Evolutionary conservation across 2,329 filamentous ascomycete genomes (phyloP).

Genomic region (Xylaria sp.): DNA sequence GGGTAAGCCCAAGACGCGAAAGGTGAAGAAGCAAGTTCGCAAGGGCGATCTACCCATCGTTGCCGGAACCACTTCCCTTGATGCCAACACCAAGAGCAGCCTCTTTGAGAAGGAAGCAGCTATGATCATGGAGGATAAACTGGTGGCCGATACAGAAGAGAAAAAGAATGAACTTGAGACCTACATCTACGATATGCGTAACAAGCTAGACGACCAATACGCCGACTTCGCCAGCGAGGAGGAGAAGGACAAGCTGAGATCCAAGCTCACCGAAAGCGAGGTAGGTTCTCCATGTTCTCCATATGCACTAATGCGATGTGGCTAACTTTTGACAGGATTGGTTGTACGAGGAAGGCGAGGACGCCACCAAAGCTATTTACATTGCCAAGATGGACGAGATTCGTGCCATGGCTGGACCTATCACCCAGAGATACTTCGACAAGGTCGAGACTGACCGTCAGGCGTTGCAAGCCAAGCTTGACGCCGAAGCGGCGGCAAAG

Average conservation of each 20-base stretch:
- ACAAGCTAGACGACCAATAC: constrained; percentile 94
- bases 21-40: constrained; percentile 99
- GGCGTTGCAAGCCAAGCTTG: constrained; percentile 77
- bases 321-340: constrained; percentile 76
- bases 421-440: constrained; percentile 94
- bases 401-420: constrained; percentile 86
- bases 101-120: constrained; percentile 82
- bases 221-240: constrained; percentile 88
- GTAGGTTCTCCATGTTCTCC: constrained; percentile 64
- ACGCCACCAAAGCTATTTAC: constrained; percentile 93
- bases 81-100: constrained; percentile 72
- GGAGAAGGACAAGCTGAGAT: constrained; percentile 87
- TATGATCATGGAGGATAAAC: constrained; percentile 99
- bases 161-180: constrained; percentile 99
- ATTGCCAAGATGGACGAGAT: constrained; percentile 96
- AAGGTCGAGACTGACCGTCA: constrained; percentile 89
- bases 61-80: constrained; percentile 82
- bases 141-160: constrained; percentile 96
- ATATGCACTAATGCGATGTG: constrained; percentile 3
- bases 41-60: constrained; percentile 94
- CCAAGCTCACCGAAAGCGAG: constrained; percentile 85
- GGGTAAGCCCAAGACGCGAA: constrained; percentile 81
- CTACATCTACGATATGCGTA: constrained; percentile 95
- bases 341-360: constrained; percentile 97
- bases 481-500: constrained; percentile 81